These are phyloP conservation scores for Fusarium setosum DNA, from an alignment of 2,329 filamentous ascomycete species.

Conservation along the genomic window DNA sequence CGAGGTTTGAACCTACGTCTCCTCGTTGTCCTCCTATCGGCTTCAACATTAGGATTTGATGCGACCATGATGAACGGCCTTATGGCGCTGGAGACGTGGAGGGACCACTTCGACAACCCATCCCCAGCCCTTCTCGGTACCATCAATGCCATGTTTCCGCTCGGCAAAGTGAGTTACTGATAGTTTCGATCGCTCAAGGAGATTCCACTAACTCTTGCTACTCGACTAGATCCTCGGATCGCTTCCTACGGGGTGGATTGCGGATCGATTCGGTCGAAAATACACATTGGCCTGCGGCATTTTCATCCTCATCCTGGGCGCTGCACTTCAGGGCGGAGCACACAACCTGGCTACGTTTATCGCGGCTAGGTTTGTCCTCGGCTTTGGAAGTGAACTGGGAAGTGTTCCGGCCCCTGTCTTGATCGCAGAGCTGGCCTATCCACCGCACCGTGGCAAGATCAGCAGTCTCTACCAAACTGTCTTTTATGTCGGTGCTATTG, in stretches of 20 bases:
- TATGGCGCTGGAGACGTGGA: slow-evolving; percentile 52
- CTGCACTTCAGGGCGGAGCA: slow-evolving; percentile 44
- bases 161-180: slow-evolving; percentile 39
- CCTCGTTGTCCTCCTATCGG: too few species aligned
- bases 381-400: slow-evolving; percentile 40
- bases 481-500: slow-evolving; percentile 38
- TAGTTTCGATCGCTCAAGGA: not conserved
- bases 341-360: slow-evolving; percentile 41
- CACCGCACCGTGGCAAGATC: slow-evolving; percentile 44
- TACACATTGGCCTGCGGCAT: slow-evolving; percentile 47
- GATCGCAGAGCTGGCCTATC: slow-evolving; percentile 46
- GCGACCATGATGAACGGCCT: slow-evolving; percentile 58
- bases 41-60: too few species aligned
- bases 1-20: too few species aligned
- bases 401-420: slow-evolving; percentile 44
- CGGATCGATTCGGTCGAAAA: slow-evolving; percentile 53
- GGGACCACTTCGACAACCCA: slow-evolving; percentile 50
- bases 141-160: slow-evolving; percentile 48
- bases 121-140: slow-evolving; percentile 45
- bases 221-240: slow-evolving; percentile 45
- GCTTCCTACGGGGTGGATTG: slow-evolving; percentile 47
- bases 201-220: not conserved
- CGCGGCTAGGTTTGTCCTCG: slow-evolving; percentile 43
- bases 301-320: slow-evolving; percentile 41
- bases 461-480: too few species aligned